Percentiles rank a stretch among this genome's conserved stretches.
These are phyloP conservation scores for Ramaria sp. DNA, from an alignment of 768 basidiomycete genomes.

Conservation along the genomic window DNA sequence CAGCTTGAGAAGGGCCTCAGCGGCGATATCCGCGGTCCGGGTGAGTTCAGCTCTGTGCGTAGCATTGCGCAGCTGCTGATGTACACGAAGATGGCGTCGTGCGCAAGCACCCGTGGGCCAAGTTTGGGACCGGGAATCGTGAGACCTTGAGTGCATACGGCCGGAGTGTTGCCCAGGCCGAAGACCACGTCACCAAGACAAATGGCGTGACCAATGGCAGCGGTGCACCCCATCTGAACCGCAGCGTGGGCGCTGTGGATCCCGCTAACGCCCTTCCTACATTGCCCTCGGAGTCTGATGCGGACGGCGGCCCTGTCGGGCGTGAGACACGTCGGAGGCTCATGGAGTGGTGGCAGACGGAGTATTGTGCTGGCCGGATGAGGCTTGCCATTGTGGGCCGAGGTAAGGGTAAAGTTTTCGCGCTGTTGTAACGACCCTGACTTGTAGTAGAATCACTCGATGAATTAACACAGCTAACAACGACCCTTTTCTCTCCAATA, in stretches of 20 bases:
- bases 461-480: constrained; percentile 21
- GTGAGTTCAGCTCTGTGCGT: not conserved
- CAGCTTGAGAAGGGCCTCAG: constrained; percentile 39
- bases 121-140: constrained; percentile 38
- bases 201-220: constrained; percentile 1
- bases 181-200: not conserved
- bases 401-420: constrained; percentile 12
- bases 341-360: constrained; percentile 27
- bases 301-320: constrained; percentile 29
- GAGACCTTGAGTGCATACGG: constrained; percentile 22
- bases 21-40: not conserved
- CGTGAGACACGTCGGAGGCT: constrained; percentile 22
- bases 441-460: constrained; percentile 23
- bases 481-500: constrained; percentile 23
- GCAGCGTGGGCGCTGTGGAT: not conserved
- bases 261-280: constrained; percentile 6
- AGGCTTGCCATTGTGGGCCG: constrained; percentile 25
- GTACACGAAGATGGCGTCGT: not conserved
- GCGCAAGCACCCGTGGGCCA: constrained; percentile 30
- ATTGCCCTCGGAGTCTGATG: constrained; percentile 19
- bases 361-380: constrained; percentile 30
- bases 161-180: constrained; percentile 9
- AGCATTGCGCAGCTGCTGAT: not conserved
- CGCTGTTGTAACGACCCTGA: not conserved
- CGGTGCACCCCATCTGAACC: not conserved